A percentile compares a stretch with the other conserved stretches of the same genome.
Conservation (phyloP, 371 early-diverging fungal genomes). For the Umbelopsis sp. region DNA sequence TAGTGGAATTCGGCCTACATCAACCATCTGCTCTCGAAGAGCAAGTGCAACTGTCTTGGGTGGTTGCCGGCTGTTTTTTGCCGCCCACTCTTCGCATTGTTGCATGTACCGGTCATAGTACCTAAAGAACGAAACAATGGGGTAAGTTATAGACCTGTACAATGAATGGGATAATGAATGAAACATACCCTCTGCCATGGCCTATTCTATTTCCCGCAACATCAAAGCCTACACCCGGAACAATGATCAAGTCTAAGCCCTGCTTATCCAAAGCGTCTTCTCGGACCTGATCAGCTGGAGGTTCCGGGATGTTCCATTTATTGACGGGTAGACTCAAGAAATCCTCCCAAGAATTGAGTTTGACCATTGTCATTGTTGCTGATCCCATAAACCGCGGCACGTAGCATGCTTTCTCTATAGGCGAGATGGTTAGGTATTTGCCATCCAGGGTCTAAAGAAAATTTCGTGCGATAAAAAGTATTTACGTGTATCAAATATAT, state of each 20-base stretch:
- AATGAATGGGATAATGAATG: not conserved
- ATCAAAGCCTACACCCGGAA: slow-evolving; percentile 76
- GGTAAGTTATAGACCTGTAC: too few species aligned
- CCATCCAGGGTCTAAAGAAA: too few species aligned
- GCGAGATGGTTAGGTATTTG: not conserved
- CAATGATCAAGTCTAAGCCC: slow-evolving; percentile 67
- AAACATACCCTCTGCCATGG: slow-evolving; percentile 71
- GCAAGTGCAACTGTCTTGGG: slow-evolving; percentile 59
- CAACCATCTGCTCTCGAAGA: slow-evolving; percentile 58
- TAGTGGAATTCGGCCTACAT: slow-evolving; percentile 39
- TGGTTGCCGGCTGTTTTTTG: slow-evolving; percentile 20
- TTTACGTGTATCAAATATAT: slow-evolving; percentile 46
- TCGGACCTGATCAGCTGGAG: slow-evolving; percentile 49
- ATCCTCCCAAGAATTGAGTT: slow-evolving; percentile 60
- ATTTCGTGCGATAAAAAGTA: not conserved
- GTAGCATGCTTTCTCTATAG: slow-evolving; percentile 63
- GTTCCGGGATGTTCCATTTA: slow-evolving; percentile 73
- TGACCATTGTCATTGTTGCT: slow-evolving; percentile 73
- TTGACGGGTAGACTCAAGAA: slow-evolving; percentile 64
- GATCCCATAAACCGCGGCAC: slow-evolving; percentile 65
- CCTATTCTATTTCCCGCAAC: slow-evolving; percentile 63
- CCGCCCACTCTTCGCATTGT: slow-evolving; percentile 39
- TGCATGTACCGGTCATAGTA: slow-evolving; percentile 48
- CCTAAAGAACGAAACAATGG: slow-evolving; percentile 20
- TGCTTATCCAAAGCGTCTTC: slow-evolving; percentile 59